A percentile compares a stretch with the other conserved stretches of the same genome.
phyloP scores from a whole-genome alignment of 2,329 filamentous ascomycete species.

The Penicillium sp. region DNA sequence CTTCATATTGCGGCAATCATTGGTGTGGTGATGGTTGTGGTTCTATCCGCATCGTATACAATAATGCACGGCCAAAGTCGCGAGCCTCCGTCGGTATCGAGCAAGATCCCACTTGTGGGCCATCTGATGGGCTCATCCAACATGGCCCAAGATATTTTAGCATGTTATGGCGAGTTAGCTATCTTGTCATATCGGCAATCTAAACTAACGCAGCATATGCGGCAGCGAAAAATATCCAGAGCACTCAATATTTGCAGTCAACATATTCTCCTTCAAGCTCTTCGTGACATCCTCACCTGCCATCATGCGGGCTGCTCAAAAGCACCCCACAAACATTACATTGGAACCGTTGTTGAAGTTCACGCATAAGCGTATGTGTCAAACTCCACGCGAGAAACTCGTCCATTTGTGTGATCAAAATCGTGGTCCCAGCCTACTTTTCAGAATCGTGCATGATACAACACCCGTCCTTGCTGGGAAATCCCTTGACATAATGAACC shows the following conservation, averaged over 20 bases:
- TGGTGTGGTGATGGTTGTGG: background rate
- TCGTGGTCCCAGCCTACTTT: background rate
- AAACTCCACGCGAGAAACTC: background rate
- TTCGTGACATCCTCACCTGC: background rate
- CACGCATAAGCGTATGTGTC: background rate
- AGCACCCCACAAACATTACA: background rate
- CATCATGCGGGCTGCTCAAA: background rate
- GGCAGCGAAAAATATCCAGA: background rate
- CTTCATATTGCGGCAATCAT: background rate
- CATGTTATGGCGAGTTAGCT: background rate
- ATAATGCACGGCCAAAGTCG: background rate
- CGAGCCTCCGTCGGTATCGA: background rate
- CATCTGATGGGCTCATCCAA: background rate
- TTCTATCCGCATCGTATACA: background rate
- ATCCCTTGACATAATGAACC: background rate
- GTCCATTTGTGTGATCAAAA: background rate
- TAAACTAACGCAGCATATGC: background rate
- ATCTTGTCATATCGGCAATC: too few species aligned
- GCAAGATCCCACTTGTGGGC: background rate
- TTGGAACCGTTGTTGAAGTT: background rate
- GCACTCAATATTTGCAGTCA: background rate
- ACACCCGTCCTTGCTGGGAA: background rate
- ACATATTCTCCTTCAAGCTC: background rate
- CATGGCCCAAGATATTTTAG: background rate
- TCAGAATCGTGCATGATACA: background rate